Conservation (phyloP, 139 green algal species). For the Desmodesmus armatus region DNA sequence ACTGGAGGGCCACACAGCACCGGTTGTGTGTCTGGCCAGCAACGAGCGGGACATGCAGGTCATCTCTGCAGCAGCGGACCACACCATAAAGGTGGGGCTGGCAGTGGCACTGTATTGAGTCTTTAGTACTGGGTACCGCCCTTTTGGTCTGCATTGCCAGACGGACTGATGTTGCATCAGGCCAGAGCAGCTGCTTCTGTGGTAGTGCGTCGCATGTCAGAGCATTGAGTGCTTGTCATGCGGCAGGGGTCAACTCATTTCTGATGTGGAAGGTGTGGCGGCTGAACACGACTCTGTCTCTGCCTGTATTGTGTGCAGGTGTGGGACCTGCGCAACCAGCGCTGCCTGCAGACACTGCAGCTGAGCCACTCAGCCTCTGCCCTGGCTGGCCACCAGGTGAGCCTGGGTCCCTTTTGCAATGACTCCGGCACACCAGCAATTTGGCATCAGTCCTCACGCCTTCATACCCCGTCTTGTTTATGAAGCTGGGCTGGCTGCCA, state of each 20-base stretch:
- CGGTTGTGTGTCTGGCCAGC: background rate
- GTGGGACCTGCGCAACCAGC: slow-evolving; percentile 44
- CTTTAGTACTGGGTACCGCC: too few species aligned
- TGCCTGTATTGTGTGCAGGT: slow-evolving; percentile 6
- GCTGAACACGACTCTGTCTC: background rate
- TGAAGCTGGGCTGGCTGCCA: too few species aligned
- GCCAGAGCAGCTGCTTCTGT: too few species aligned
- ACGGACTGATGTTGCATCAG: too few species aligned
- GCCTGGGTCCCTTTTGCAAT: slow-evolving; percentile 8
- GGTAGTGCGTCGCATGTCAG: too few species aligned
- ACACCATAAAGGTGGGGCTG: slow-evolving; percentile 30
- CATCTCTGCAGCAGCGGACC: slow-evolving; percentile 28
- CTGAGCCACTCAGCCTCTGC: too few species aligned
- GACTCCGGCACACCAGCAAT: background rate
- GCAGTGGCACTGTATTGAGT: background rate
- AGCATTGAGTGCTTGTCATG: too few species aligned
- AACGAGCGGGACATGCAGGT: slow-evolving; percentile 36
- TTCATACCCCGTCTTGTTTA: too few species aligned
- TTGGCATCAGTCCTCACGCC: too few species aligned
- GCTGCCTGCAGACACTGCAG: slow-evolving; percentile 34
- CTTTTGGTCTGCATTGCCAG: too few species aligned
- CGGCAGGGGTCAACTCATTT: too few species aligned
- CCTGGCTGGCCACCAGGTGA: background rate
- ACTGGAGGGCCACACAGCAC: slow-evolving; percentile 1
- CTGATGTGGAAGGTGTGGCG: too few species aligned